phyloP scores from a whole-genome alignment of 2,329 filamentous ascomycete species.

The Capronia epimyces region DNA sequence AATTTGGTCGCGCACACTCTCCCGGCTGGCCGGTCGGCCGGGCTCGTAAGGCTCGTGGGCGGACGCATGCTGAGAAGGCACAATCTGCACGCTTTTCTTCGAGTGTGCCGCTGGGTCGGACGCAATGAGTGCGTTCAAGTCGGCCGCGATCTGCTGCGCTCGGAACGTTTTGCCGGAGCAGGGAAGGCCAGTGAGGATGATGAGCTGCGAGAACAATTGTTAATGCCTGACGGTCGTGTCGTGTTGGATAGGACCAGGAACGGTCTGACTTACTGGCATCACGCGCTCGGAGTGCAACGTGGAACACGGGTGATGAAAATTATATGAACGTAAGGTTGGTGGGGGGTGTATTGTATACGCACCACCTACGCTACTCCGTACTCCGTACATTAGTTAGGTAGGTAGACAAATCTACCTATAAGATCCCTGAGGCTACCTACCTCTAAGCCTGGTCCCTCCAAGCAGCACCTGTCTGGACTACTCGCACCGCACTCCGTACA shows the following conservation, averaged over 20 bases:
- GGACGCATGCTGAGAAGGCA: constrained; percentile 48
- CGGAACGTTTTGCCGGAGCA: constrained; percentile 60
- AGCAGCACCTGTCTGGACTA: no score
- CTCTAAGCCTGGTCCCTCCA: no score
- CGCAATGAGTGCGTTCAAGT: constrained; percentile 43
- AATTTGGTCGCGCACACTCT: constrained; percentile 24
- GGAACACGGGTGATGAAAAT: no score
- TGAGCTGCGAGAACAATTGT: constrained; percentile 42
- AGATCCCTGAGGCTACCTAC: no score
- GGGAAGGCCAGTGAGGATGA: constrained; percentile 59
- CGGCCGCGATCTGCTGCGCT: constrained; percentile 51
- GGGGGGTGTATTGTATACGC: no score
- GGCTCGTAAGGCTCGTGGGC: constrained; percentile 32
- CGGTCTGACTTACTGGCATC: constrained; percentile 25
- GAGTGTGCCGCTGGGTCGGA: constrained; percentile 11
- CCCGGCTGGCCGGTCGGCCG: constrained; percentile 40
- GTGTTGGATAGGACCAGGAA: not conserved
- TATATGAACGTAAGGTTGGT: no score
- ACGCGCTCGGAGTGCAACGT: no score
- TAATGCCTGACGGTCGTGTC: not conserved
- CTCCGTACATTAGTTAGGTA: no score
- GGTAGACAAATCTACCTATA: no score
- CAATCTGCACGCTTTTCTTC: constrained; percentile 44
- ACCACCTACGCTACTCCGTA: no score
- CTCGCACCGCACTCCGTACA: no score